Evolutionary conservation across 2,329 filamentous ascomycete species (phyloP).

Genomic region (Fusarium sp.): DNA sequence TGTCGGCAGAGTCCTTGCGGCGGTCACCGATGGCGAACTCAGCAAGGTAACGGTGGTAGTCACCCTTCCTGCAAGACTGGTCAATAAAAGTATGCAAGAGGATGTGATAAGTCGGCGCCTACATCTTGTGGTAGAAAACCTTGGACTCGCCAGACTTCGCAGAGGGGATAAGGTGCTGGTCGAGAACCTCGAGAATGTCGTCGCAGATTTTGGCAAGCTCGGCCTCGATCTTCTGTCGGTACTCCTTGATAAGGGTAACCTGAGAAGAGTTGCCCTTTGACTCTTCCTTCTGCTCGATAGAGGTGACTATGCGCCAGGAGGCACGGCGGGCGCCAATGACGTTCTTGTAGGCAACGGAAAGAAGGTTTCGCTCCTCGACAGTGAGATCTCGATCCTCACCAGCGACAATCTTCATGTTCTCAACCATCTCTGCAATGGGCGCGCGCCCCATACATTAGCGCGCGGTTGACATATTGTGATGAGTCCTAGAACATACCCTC

Average conservation of each 20-base stretch:
- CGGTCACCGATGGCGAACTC: constrained; percentile 94
- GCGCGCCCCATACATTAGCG: constrained; percentile 58
- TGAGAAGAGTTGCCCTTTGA: constrained; percentile 98
- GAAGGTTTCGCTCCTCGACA: constrained; percentile 98
- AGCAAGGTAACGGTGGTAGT: constrained; percentile 95
- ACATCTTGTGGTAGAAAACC: constrained; percentile 99
- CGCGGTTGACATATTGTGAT: constrained; percentile 13
- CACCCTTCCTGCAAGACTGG: constrained; percentile 80
- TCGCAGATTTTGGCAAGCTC: constrained; percentile 99
- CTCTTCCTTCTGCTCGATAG: constrained; percentile 99
- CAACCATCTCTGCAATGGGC: constrained; percentile 90
- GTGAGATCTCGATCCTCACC: constrained; percentile 84
- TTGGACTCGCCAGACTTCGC: constrained; percentile 98
- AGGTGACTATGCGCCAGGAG: constrained; percentile 99
- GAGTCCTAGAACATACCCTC: constrained; percentile 73
- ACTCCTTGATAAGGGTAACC: constrained; percentile 92
- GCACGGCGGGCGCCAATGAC: constrained; percentile 98
- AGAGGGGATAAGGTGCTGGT: constrained; percentile 93
- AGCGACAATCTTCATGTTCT: constrained; percentile 99
- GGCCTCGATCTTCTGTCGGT: constrained; percentile 97
- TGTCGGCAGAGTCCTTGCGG: constrained; percentile 87
- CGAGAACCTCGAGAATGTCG: constrained; percentile 95
- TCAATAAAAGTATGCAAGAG: constrained; percentile 68
- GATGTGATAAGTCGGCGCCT: constrained; percentile 76
- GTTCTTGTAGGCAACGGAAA: constrained; percentile 99